Evolutionary conservation across 148 eudicot genomes (phyloP).

Genomic region (Vaccinium corymbosum): DNA sequence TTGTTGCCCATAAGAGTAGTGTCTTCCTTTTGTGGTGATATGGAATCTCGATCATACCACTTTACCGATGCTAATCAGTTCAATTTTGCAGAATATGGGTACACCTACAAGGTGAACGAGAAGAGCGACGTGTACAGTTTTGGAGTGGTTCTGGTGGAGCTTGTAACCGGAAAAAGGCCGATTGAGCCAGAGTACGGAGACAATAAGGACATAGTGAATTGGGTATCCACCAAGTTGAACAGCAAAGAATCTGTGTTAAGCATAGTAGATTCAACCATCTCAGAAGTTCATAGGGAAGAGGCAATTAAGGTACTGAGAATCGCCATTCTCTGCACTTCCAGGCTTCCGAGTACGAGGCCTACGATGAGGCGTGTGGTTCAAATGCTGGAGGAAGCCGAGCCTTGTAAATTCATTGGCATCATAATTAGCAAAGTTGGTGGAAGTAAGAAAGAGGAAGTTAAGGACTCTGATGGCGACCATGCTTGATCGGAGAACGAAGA

Average conservation of each 20-base stretch:
- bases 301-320: conserved; percentile 70
- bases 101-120: conserved; percentile 76
- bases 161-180: conserved; percentile 85
- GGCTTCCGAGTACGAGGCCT: conserved; percentile 64
- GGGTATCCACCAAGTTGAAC: conserved; percentile 70
- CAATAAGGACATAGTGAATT: conserved; percentile 65
- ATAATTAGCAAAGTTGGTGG: conserved; percentile 44
- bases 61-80: neutral
- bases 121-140: conserved; percentile 92
- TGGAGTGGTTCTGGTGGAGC: conserved; percentile 96
- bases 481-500: neutral
- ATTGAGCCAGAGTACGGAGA: conserved; percentile 77
- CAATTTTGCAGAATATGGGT: conserved; percentile 67
- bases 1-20: no score
- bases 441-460: conserved; percentile 26
- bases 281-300: conserved; percentile 43
- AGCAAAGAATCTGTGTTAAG: conserved; percentile 55
- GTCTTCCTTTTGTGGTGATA: neutral
- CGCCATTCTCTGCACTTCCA: conserved; percentile 69
- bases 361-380: conserved; percentile 80
- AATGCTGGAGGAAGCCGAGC: conserved; percentile 86
- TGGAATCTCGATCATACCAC: neutral
- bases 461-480: neutral
- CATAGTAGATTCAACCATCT: conserved; percentile 55
- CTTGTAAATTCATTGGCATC: conserved; percentile 47